Evolutionary conservation across 164 flowering plant genomes (phyloP).

Genomic region (Nelumbo lutea): DNA sequence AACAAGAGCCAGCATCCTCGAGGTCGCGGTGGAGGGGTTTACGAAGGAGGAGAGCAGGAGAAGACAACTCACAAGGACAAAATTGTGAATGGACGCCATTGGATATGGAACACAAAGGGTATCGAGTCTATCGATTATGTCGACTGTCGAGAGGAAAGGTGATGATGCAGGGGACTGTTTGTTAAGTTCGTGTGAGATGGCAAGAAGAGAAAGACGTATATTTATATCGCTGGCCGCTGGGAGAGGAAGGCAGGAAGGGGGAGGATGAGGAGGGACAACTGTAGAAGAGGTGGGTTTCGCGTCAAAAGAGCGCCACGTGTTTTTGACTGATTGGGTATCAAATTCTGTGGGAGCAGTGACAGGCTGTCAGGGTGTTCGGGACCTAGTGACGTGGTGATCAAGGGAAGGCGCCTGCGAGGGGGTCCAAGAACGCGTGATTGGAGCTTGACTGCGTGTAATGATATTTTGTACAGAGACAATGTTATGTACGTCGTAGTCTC

Average conservation of each 20-base stretch:
- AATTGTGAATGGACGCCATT: background rate
- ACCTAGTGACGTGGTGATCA: conserved; percentile 1
- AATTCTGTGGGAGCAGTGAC: background rate
- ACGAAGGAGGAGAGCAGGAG: background rate
- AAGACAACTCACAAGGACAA: background rate
- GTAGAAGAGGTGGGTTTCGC: background rate
- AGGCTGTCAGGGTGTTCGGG: background rate
- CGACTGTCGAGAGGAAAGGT: too few species aligned
- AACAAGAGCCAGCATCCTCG: conserved; percentile 34
- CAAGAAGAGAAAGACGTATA: background rate
- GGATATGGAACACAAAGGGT: background rate
- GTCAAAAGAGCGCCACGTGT: conserved; percentile 1
- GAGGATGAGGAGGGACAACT: conserved; percentile 6
- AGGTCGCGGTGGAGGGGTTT: conserved; percentile 14
- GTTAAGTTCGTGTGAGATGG: too few species aligned
- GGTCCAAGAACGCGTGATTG: too few species aligned
- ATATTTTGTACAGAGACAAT: too few species aligned
- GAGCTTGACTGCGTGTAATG: too few species aligned
- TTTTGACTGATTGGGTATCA: background rate
- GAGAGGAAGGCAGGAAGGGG: background rate
- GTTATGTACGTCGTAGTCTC: too few species aligned
- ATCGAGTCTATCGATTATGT: too few species aligned
- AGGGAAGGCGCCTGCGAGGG: background rate
- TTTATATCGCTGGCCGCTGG: background rate
- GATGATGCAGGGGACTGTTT: too few species aligned